Evolutionary conservation across 1,284 basidiomycete species (phyloP), one percentile per base, ranked within the genome.

Genomic region (Moniliella sp.): DNA sequence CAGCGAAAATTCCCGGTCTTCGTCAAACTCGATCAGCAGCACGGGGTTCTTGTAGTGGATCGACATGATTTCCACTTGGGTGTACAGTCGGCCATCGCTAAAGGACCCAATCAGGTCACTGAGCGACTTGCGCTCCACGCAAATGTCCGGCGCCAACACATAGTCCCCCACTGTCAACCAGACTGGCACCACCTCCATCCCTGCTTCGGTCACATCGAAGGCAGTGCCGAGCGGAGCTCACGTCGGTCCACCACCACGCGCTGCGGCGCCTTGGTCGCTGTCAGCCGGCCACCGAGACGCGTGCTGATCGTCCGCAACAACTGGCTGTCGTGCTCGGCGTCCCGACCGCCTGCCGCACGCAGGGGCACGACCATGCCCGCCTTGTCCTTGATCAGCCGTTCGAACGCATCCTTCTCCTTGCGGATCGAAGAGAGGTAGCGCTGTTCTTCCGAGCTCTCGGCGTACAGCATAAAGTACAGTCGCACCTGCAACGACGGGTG

Each of bases 21-120:
- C 82, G 51, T 94, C 88, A 46, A 97, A 99, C 56, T 99, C 88
- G 50, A 97, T 93, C n/a, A 97, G 68, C 10, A 97, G 65, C 33
- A 97, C 72, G 0, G 86, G 84, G 27, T 78, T 75, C 62, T 84
- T 86, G 64, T 94, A 97, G 58, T 94, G 78, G 4, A 78, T 76
- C 0, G 78, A 83, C 88, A 97, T 94, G 12, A 82, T 62, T 62
- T 97, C 88, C 64, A 88, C 94, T 56, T 99, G 88, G 0, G 83
- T 81, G 58, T 91, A 93, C n/a, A 97, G 61, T 40, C 88, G 69
- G 10, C 88, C 88, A 45, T 76, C 88, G 37, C 76, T 83, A 58
- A 97, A 84, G 67, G 80, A 84, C 17, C 76, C 73, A 13, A 88
- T 71, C 40, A 99, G 61, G 66, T 99, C 88, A 0, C 80, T 69